phyloP scores from a whole-genome alignment of 2,329 filamentous ascomycete genomes.

The Aspergillus tubingensis region DNA sequence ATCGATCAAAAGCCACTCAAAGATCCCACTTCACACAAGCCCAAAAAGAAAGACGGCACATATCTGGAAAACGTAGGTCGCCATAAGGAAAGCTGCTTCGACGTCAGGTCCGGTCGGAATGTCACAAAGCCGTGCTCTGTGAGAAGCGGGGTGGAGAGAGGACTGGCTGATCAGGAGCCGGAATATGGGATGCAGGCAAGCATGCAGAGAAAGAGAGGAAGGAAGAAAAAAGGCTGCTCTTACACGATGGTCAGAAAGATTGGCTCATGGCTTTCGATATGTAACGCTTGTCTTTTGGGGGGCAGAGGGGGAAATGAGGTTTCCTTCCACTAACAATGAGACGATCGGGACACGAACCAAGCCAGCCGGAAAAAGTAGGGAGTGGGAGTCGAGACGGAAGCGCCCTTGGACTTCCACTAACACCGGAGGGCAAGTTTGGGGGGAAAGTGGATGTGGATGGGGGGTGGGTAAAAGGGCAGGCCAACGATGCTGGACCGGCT shows the following conservation, averaged over 20 bases:
- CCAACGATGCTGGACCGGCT: conserved; percentile 9
- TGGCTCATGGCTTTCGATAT: conserved; percentile 19
- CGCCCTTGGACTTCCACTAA: conserved; percentile 9
- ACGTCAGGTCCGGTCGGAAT: conserved; percentile 24
- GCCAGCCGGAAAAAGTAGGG: not conserved
- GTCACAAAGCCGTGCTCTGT: conserved; percentile 1
- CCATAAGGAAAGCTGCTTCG: conserved; percentile 41
- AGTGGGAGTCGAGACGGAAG: conserved; percentile 3
- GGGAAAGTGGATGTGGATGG: not conserved
- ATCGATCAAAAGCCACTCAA: conserved; percentile 40
- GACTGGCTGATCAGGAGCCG: not conserved
- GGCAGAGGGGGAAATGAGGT: conserved; percentile 5
- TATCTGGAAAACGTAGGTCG: conserved; percentile 45
- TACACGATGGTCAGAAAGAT: conserved; percentile 28
- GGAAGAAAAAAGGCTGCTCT: conserved; percentile 16
- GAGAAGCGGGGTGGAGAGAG: conserved; percentile 8
- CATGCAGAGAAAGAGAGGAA: conserved; percentile 3
- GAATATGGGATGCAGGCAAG: not conserved
- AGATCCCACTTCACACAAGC: conserved; percentile 46
- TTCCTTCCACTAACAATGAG: conserved; percentile 4
- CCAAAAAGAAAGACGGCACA: conserved; percentile 48
- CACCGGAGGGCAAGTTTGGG: not conserved
- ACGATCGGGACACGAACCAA: conserved; percentile 2
- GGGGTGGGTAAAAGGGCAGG: not conserved
- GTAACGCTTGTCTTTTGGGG: not conserved